Conservation (phyloP, 495 filamentous ascomycete genomes). For the Opeltia flavorubescens region DNA sequence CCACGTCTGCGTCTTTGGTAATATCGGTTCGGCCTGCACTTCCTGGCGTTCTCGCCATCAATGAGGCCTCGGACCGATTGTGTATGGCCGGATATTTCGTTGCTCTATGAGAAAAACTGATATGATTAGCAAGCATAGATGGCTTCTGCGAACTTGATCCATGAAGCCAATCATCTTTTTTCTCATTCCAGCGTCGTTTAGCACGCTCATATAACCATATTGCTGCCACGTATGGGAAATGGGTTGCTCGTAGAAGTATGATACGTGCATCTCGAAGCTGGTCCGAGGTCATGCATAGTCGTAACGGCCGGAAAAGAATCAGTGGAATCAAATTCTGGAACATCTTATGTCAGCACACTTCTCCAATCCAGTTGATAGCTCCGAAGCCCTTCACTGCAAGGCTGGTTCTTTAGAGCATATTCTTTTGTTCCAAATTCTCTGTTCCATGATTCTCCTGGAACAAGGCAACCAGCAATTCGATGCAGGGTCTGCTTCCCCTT, state of each 20-base stretch:
- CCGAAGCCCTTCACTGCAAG: not conserved
- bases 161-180: constrained; percentile 19
- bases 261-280: constrained; percentile 62
- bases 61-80: constrained; percentile 16
- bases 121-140: constrained; percentile 4
- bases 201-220: constrained; percentile 45
- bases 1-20: constrained; percentile 9
- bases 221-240: constrained; percentile 46
- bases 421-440: not conserved
- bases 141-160: constrained; percentile 17
- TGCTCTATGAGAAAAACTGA: constrained; percentile 1
- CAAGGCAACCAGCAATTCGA: not conserved
- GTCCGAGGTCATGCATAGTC: constrained; percentile 59
- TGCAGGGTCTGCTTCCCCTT: not conserved
- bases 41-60: constrained; percentile 12
- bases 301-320: constrained; percentile 66
- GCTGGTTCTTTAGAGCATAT: not conserved
- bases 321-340: constrained; percentile 70
- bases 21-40: constrained; percentile 5
- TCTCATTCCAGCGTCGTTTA: constrained; percentile 7
- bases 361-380: not conserved
- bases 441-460: not conserved
- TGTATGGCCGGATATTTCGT: constrained; percentile 4
- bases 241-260: constrained; percentile 58
- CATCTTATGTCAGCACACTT: constrained; percentile 5